Base-by-base conservation (phyloP, 2,329 filamentous ascomycete species). In the Fusarium fracticaudum region DNA sequence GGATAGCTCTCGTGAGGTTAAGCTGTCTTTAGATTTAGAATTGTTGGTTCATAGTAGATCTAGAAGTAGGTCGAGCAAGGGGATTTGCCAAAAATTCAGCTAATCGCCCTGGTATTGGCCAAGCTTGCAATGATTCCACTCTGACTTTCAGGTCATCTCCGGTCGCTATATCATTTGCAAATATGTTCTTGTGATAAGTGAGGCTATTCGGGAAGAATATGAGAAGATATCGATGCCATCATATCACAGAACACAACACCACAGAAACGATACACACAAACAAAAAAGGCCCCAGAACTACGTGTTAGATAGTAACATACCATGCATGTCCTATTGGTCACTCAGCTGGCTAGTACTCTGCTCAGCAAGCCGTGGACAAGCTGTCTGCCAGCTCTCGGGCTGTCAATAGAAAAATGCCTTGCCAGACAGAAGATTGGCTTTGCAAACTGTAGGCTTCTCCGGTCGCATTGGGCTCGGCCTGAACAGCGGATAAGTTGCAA, bases 341-440 rank as follows among this genome's bases (percentile, higher is more conserved):
- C 26, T 45, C 22, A 12, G 22, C 44, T 31, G 29, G 24, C 11
- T 41, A 31, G 24, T 24, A 41, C 51, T 38, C 8, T 29, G 38
- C 29, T 45, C 48, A 53, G 12, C 9, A 43, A 22, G 24, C n/a
- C 38, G 31, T 43, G 67, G 57, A 61, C 59, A 29, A 37, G 55
- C 44, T 26, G 12, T 41, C 33, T 40, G 29, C 35, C 64, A 60
- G 48, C 38, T 64, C n/a, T 64, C 35, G 18, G 41, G 43, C 31
- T 68, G 41, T 59, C 55, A 35, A 45, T 68, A 35, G 47, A 67
- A 78, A 72, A 78, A 78, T 64, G 76, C 76, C 76, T 78, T 69
- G 60, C 67, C 64, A 48, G 63, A 64, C 38, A 45, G 22, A 31
- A 57, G 43, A 45, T 22, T 60, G 63, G 67, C 64, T 37, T 43